Percentiles rank a stretch among this genome's conserved stretches.
phyloP scores from a whole-genome alignment of 129 eudicot species.

The Cynara cardunculus region DNA sequence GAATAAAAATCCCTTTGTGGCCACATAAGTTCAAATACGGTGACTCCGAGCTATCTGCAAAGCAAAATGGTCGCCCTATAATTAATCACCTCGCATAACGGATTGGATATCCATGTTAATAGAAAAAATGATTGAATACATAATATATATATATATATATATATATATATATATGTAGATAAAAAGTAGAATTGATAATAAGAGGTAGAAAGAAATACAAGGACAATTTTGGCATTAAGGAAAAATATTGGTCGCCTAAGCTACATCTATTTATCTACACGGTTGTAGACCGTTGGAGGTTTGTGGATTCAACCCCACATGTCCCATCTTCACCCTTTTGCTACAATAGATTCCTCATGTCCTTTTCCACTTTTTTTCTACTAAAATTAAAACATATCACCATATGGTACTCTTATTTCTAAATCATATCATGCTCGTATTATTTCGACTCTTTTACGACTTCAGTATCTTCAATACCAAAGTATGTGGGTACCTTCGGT shows the following conservation, averaged over 20 bases:
- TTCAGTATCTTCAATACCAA: not conserved
- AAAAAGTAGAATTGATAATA: too few relatives aligned
- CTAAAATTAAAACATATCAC: too few relatives aligned
- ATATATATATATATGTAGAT: too few relatives aligned
- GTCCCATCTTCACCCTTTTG: constrained; percentile 16
- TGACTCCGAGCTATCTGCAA: too few relatives aligned
- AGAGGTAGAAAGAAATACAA: not conserved
- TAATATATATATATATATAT: too few relatives aligned
- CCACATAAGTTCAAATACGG: too few relatives aligned
- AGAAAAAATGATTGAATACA: too few relatives aligned
- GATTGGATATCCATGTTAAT: too few relatives aligned
- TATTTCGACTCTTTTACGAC: too few relatives aligned
- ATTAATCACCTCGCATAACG: too few relatives aligned
- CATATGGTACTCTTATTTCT: not conserved
- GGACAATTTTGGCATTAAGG: not conserved
- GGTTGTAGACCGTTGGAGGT: constrained; percentile 14
- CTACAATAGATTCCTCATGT: constrained; percentile 8
- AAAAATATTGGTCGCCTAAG: not conserved
- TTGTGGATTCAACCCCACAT: constrained; percentile 10
- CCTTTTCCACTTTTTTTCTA: not conserved
- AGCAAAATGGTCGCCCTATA: too few relatives aligned
- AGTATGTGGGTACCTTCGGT: not conserved
- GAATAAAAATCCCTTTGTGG: too few relatives aligned
- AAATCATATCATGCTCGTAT: not conserved
- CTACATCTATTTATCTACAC: constrained; percentile 7